These are phyloP conservation scores for Dictyostelium intermedium DNA, from an alignment of 78 protist species.

Conservation along the genomic window DNA sequence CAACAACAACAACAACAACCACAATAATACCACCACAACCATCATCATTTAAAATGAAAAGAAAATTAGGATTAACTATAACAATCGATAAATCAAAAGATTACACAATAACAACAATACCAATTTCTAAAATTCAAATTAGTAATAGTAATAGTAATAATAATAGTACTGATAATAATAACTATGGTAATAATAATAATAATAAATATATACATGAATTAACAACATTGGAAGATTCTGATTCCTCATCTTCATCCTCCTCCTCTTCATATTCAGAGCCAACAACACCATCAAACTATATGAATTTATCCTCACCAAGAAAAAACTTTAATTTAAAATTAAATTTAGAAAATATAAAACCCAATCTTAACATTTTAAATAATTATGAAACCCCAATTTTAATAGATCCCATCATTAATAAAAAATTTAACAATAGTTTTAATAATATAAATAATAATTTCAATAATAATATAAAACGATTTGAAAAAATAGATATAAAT, in stretches of 20 bases:
- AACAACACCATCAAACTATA: neutral
- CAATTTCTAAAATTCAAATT: neutral
- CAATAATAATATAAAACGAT: neutral
- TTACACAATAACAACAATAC: neutral
- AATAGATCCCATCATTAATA: neutral
- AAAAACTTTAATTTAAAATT: neutral
- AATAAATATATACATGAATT: neutral
- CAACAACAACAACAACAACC: neutral
- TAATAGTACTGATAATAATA: neutral
- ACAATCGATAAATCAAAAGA: neutral
- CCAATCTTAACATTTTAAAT: neutral
- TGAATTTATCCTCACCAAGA: neutral
- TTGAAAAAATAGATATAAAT: neutral
- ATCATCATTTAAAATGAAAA: conserved; percentile 3
- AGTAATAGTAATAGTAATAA: neutral
- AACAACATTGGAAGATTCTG: neutral
- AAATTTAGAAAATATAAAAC: neutral
- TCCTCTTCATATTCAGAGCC: neutral
- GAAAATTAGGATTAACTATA: conserved; percentile 10
- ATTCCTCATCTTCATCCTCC: neutral
- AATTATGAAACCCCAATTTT: neutral
- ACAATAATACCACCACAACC: neutral
- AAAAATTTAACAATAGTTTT: neutral
- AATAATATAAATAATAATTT: neutral
- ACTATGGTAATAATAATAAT: neutral